phyloP scores from a whole-genome alignment of 192 early-diverging fungal genomes.

The Diversispora eburnea region DNA sequence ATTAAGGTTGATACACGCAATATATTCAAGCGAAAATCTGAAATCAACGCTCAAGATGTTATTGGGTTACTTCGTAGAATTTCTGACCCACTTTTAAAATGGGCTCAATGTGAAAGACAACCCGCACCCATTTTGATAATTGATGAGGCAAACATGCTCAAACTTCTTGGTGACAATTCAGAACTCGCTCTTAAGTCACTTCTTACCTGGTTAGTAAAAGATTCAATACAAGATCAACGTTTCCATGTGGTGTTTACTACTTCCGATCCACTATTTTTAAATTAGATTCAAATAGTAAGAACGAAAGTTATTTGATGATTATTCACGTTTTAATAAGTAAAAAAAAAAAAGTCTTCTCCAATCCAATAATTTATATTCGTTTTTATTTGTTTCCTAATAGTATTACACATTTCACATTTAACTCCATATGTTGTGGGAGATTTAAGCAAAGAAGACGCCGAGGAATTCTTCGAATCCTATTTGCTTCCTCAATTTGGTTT shows the following conservation, averaged over 20 bases:
- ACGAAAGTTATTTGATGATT: too few species aligned
- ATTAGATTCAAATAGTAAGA: slow-evolving; percentile 10
- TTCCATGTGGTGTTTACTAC: slow-evolving; percentile 5
- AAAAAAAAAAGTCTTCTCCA: too few species aligned
- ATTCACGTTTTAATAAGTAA: not conserved
- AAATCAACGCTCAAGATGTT: not conserved
- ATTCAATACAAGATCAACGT: slow-evolving; percentile 1
- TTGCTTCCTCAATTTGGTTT: slow-evolving; percentile 8
- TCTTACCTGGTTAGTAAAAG: not conserved
- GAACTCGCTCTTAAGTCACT: not conserved
- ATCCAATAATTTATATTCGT: not conserved
- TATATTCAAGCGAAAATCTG: not conserved
- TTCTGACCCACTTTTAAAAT: not conserved
- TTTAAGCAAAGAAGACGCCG: not conserved
- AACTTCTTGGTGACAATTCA: not conserved
- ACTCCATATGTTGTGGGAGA: slow-evolving; percentile 9
- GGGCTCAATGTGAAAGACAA: not conserved
- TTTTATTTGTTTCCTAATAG: not conserved
- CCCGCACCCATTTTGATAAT: slow-evolving; percentile 4
- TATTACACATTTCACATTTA: not conserved
- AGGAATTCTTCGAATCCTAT: not conserved
- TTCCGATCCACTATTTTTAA: slow-evolving; percentile 17
- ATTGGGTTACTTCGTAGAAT: not conserved
- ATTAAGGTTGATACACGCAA: not conserved
- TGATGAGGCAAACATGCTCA: not conserved